A percentile compares a stretch with the other conserved stretches of the same genome.
Conservation (phyloP, 2,329 filamentous ascomycete genomes). For the Pseudogymnoascus sp. region DNA sequence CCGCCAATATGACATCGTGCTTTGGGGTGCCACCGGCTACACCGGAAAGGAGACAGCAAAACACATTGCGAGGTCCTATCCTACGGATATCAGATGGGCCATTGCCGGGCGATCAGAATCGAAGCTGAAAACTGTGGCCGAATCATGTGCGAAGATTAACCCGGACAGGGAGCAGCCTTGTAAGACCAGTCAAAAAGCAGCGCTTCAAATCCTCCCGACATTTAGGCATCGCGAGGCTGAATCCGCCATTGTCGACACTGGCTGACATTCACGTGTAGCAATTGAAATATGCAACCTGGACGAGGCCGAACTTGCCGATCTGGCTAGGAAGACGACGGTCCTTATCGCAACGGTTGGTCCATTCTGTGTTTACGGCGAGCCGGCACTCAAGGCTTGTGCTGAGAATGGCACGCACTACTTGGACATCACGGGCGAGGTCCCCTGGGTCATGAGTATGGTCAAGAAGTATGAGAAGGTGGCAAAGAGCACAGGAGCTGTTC, state of each 20-base stretch:
- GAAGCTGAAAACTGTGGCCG: slow-evolving; percentile 64
- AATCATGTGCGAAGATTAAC: slow-evolving; percentile 59
- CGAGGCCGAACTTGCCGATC: slow-evolving; percentile 37
- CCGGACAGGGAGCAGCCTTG: slow-evolving; percentile 64
- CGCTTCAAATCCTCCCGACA: background rate
- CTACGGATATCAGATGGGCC: slow-evolving; percentile 79
- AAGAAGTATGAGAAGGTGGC: slow-evolving; percentile 49
- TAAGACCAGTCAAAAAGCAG: slow-evolving; percentile 32
- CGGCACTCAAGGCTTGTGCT: slow-evolving; percentile 54
- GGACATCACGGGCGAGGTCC: slow-evolving; percentile 54
- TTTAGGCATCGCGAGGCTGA: background rate
- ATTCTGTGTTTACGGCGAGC: slow-evolving; percentile 49
- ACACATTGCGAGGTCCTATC: slow-evolving; percentile 62
- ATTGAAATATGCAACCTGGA: slow-evolving; percentile 47
- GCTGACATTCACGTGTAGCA: slow-evolving; percentile 28
- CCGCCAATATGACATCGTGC: slow-evolving; percentile 54
- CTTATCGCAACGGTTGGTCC: slow-evolving; percentile 55
- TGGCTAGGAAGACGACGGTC: slow-evolving; percentile 50
- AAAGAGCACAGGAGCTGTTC: slow-evolving; percentile 46
- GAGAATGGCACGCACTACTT: slow-evolving; percentile 58
- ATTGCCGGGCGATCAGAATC: slow-evolving; percentile 72
- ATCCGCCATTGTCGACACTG: background rate
- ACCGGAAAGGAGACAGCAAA: slow-evolving; percentile 73
- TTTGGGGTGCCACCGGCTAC: slow-evolving; percentile 70
- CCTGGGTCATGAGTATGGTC: slow-evolving; percentile 54